phyloP scores from a whole-genome alignment of 2,329 filamentous ascomycete species.

The Cladophialophora chaetospira region DNA sequence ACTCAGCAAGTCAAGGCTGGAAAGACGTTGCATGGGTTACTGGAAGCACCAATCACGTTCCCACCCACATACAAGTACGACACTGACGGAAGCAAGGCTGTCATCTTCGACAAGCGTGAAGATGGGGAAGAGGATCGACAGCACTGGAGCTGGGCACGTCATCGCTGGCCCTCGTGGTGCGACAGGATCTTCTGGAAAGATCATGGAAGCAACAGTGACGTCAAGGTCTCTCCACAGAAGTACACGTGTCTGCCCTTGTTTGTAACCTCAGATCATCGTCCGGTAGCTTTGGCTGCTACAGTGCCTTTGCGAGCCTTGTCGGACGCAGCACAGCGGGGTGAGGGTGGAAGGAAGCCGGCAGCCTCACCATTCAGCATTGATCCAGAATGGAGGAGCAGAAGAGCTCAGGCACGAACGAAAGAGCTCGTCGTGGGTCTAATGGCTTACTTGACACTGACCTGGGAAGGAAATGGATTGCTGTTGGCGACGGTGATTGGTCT shows the following conservation, averaged over 20 bases:
- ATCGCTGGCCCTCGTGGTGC: conserved; percentile 91
- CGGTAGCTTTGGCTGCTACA: conserved; percentile 71
- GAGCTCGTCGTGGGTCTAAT: conserved; percentile 62
- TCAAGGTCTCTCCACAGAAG: conserved; percentile 54
- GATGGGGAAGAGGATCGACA: conserved; percentile 32
- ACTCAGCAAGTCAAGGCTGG: conserved; percentile 68
- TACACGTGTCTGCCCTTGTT: conserved; percentile 80
- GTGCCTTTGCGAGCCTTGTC: conserved; percentile 60
- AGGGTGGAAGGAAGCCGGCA: conserved; percentile 32
- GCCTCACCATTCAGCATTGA: conserved; percentile 61
- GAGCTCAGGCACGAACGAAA: conserved; percentile 57
- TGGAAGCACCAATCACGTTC: conserved; percentile 74
- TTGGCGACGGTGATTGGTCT: conserved; percentile 42
- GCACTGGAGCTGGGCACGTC: conserved; percentile 73
- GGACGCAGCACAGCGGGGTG: conserved; percentile 33
- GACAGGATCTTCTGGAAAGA: conserved; percentile 78
- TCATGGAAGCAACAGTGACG: conserved; percentile 44
- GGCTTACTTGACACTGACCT: conserved; percentile 56
- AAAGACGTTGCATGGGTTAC: conserved; percentile 74
- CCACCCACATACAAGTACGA: conserved; percentile 94
- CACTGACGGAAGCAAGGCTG: conserved; percentile 37
- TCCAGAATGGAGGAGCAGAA: conserved; percentile 56
- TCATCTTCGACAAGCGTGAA: conserved; percentile 42
- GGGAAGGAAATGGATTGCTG: conserved; percentile 49
- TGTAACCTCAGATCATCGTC: conserved; percentile 81